Evolutionary conservation across 2,329 filamentous ascomycete species (phyloP).

Genomic region (Paecilomyces fulvus): DNA sequence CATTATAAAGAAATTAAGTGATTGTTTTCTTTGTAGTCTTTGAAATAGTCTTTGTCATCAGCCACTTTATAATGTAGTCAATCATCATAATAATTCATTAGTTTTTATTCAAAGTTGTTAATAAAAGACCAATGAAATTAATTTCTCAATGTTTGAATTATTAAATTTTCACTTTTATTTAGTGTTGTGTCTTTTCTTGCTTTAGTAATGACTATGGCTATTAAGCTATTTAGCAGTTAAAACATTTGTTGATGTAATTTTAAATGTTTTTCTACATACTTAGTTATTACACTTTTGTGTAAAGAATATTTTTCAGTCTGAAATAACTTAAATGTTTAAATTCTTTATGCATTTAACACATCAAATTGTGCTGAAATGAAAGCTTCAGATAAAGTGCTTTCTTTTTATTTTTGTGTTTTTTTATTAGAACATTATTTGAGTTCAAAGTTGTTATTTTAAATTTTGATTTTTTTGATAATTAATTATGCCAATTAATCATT

Average conservation of each 20-base stretch:
- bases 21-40: too few species aligned
- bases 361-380: too few species aligned
- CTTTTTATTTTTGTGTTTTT: too few species aligned
- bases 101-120: neutral
- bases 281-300: neutral
- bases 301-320: neutral
- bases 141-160: neutral
- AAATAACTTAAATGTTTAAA: too few species aligned
- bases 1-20: too few species aligned
- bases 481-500: neutral
- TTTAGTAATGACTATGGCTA: neutral
- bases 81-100: neutral
- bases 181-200: neutral
- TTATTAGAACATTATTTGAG: too few species aligned
- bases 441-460: neutral
- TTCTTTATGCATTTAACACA: too few species aligned
- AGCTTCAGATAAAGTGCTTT: too few species aligned
- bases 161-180: neutral
- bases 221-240: neutral
- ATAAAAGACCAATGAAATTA: neutral
- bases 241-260: neutral
- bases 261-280: neutral
- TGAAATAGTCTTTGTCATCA: neutral
- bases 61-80: neutral
- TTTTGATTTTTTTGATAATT: neutral